A percentile compares a stretch with the other conserved stretches of the same genome.
Evolutionary conservation across 768 basidiomycete species (phyloP).

Genomic region (Suillus plorans): DNA sequence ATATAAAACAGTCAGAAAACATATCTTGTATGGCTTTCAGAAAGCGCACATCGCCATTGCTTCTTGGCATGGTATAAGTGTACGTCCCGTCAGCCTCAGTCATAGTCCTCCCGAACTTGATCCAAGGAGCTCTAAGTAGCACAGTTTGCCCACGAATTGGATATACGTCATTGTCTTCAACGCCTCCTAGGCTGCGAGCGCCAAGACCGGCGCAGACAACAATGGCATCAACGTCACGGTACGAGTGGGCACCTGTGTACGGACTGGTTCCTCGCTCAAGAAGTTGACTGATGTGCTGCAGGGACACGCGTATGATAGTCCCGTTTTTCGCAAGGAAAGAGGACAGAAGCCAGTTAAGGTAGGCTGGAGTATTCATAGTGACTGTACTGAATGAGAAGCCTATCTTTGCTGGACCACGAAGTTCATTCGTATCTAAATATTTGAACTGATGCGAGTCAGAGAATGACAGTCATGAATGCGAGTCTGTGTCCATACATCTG

Average conservation of each 20-base stretch:
- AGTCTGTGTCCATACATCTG: slow-evolving; percentile 40
- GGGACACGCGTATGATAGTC: slow-evolving; percentile 49
- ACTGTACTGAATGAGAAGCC: slow-evolving; percentile 67
- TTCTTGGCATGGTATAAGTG: slow-evolving; percentile 36
- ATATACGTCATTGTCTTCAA: slow-evolving; percentile 48
- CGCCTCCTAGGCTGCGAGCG: slow-evolving; percentile 48
- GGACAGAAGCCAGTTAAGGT: slow-evolving; percentile 61
- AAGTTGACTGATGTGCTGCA: slow-evolving; percentile 72
- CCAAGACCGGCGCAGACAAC: slow-evolving; percentile 73
- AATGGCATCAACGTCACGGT: slow-evolving; percentile 45
- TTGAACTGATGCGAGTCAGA: slow-evolving; percentile 28
- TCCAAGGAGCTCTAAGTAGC: slow-evolving; percentile 48
- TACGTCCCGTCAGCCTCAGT: slow-evolving; percentile 30
- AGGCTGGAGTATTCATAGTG: slow-evolving; percentile 63
- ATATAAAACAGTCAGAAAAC: neutral
- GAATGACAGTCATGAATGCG: slow-evolving; percentile 3
- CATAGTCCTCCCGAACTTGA: slow-evolving; percentile 37
- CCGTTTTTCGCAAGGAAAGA: slow-evolving; percentile 67
- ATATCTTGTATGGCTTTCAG: neutral
- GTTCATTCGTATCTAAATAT: slow-evolving; percentile 38
- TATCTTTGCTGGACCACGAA: slow-evolving; percentile 38
- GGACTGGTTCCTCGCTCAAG: slow-evolving; percentile 11
- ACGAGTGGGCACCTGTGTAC: slow-evolving; percentile 7
- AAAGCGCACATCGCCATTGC: slow-evolving; percentile 40
- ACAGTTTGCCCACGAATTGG: slow-evolving; percentile 49